A percentile compares a stretch with the other conserved stretches of the same genome.
Evolutionary conservation across 345 rosid genomes (phyloP).

Genomic region (Triadica sebifera): DNA sequence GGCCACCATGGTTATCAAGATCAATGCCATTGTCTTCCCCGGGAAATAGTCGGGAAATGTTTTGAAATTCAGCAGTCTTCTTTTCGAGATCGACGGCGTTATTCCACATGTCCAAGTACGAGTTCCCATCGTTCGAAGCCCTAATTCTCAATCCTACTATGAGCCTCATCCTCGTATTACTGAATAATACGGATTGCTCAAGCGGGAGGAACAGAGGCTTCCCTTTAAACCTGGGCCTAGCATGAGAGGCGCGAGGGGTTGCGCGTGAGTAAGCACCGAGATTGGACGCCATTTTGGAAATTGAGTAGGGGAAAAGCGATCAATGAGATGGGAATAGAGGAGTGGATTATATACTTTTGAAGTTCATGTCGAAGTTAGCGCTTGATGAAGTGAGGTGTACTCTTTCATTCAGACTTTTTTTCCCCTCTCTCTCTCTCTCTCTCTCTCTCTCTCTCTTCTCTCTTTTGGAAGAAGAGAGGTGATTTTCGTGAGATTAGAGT

Average conservation of each 20-base stretch:
- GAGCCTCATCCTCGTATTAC: slow-evolving; percentile 5
- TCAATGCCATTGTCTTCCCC: neutral
- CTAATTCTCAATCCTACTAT: slow-evolving; percentile 27
- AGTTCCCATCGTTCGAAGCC: slow-evolving; percentile 47
- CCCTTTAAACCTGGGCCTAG: neutral
- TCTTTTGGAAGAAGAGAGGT: neutral
- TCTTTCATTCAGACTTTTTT: neutral
- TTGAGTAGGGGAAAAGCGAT: neutral
- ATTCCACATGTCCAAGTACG: slow-evolving; percentile 84
- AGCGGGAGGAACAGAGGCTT: slow-evolving; percentile 7
- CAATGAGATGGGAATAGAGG: neutral
- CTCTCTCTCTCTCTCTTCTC: too few species aligned
- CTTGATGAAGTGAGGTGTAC: slow-evolving; percentile 19
- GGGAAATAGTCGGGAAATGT: slow-evolving; percentile 36
- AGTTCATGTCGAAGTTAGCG: slow-evolving; percentile 23
- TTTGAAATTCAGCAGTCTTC: slow-evolving; percentile 61
- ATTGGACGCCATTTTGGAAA: slow-evolving; percentile 40
- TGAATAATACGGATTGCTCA: neutral
- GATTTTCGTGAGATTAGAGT: slow-evolving; percentile 38
- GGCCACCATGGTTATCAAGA: neutral
- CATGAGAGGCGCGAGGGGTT: slow-evolving; percentile 22
- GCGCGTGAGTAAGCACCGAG: slow-evolving; percentile 40
- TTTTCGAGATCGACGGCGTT: slow-evolving; percentile 69
- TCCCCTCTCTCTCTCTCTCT: too few species aligned
- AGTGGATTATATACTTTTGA: slow-evolving; percentile 8